phyloP scores from a whole-genome alignment of 352 stramenopile genomes.

The Globisporangium lucens region DNA sequence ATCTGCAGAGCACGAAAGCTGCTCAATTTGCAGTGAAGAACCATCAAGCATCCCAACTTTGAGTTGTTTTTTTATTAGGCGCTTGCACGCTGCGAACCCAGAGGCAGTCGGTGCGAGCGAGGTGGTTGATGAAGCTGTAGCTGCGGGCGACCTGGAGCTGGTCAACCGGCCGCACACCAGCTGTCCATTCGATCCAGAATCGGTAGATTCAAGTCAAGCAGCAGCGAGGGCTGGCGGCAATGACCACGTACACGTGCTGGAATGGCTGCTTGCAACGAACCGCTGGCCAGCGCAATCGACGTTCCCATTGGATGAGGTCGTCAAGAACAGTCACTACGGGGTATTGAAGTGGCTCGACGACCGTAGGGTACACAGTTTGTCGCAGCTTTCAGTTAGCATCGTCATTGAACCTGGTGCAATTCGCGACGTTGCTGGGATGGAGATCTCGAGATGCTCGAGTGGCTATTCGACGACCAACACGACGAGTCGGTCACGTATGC shows the following conservation, averaged over 20 bases:
- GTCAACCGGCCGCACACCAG: neutral
- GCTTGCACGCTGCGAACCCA: neutral
- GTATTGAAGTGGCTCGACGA: neutral
- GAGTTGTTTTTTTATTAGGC: neutral
- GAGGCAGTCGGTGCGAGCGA: neutral
- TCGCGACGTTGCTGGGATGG: constrained; percentile 1
- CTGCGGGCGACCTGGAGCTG: neutral
- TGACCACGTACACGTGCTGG: constrained; percentile 17
- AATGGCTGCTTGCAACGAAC: neutral
- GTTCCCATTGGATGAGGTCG: neutral
- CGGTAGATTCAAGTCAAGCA: neutral
- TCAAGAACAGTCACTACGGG: neutral
- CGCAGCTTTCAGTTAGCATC: neutral
- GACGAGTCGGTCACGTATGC: neutral
- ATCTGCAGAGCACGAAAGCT: neutral
- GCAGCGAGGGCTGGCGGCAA: constrained; percentile 6
- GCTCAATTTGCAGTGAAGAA: neutral
- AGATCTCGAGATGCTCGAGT: neutral
- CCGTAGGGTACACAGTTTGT: neutral
- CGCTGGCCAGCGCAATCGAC: neutral
- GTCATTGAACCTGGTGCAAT: neutral
- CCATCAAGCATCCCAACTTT: neutral
- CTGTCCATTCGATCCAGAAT: neutral
- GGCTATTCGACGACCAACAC: neutral
- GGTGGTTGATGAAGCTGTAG: neutral